Evolutionary conservation across 805 yeast genomes (phyloP).

Genomic region (Saccharomyces paradoxus): DNA sequence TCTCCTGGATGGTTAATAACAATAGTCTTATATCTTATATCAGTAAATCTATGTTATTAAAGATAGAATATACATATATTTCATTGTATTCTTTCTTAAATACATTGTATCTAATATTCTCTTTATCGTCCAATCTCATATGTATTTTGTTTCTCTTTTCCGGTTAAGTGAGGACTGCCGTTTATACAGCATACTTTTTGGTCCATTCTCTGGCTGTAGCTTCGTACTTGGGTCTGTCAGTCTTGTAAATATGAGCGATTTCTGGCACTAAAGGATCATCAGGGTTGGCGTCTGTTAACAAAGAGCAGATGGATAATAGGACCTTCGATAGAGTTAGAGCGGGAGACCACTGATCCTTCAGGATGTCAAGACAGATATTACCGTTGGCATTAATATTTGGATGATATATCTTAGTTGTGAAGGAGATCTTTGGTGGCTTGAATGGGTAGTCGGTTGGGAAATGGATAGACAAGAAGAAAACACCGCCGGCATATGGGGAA

Average conservation of each 20-base stretch:
- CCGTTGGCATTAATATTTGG: slow-evolving; percentile 96
- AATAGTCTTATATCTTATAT: not conserved
- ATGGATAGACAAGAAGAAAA: slow-evolving; percentile 89
- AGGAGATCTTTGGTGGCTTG: slow-evolving; percentile 91
- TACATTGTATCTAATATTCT: not conserved
- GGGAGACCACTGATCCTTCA: slow-evolving; percentile 98
- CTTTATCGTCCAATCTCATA: not conserved
- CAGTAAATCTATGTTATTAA: not conserved
- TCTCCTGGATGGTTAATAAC: not conserved
- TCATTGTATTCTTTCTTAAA: not conserved
- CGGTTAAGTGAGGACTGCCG: not conserved
- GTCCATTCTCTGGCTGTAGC: slow-evolving; percentile 99
- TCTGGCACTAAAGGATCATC: slow-evolving; percentile 99
- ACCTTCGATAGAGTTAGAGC: slow-evolving; percentile 95
- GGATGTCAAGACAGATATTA: slow-evolving; percentile 90
- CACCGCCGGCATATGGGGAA: slow-evolving; percentile 85
- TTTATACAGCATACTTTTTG: slow-evolving; percentile 85
- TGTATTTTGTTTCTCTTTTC: not conserved
- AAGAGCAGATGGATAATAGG: slow-evolving; percentile 85
- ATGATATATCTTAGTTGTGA: slow-evolving; percentile 93
- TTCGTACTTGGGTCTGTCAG: slow-evolving; percentile 88
- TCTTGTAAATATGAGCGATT: slow-evolving; percentile 92
- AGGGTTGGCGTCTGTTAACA: slow-evolving; percentile 95
- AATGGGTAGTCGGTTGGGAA: slow-evolving; percentile 99
- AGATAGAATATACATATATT: not conserved